Base-by-base conservation (phyloP, 345 rosid genomes). In the Eucalyptus viminalis region DNA sequence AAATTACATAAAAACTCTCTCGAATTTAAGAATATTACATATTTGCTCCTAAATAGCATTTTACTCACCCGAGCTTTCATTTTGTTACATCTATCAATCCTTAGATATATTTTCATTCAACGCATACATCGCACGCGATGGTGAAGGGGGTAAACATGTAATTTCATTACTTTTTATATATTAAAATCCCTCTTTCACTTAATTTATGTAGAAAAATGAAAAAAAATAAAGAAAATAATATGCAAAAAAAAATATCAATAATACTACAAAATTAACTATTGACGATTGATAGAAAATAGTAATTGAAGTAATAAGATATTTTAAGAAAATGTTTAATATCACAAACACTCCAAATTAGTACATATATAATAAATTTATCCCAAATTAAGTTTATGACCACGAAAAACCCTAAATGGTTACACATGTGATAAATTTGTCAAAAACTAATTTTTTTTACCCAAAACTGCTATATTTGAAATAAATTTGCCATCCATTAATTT, bases 341-440 rank as follows among this genome's bases (percentile, higher is more conserved):
- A 53, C 24, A 21, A 8, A 53, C 1, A 8, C 25, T 53, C 4
- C 9, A 53, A 21, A 53, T 53, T 8, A 53, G 1, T 53, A 19
- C 2, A 21, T 53, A 21, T 53, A 8, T 19, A 1, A 21, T 3
- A 53, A 53, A 53, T 21, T 53, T 53, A 21, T 1, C 58, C 25
- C 0, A 21, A 53, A 53, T 53, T 53, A 53, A 21, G 11, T 53
- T 53, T 53, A 21, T 53, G 25, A 53, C 0, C 11, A 53, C 2
- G 1, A 53, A 53, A 53, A 53, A 53, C 11, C 25, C 5, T 1
- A 53, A 53, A 21, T 1, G 0, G 2, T 8, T 53, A 53, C 0
- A 53, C 2, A 0, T 4, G 0, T 53, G 5, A 53, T 4, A 21
- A 53, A 21, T 21, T 53, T 53, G 2, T 53, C 25, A 53, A 53